Conservation (phyloP, 139 green algal genomes). For the Microglena sp. region DNA sequence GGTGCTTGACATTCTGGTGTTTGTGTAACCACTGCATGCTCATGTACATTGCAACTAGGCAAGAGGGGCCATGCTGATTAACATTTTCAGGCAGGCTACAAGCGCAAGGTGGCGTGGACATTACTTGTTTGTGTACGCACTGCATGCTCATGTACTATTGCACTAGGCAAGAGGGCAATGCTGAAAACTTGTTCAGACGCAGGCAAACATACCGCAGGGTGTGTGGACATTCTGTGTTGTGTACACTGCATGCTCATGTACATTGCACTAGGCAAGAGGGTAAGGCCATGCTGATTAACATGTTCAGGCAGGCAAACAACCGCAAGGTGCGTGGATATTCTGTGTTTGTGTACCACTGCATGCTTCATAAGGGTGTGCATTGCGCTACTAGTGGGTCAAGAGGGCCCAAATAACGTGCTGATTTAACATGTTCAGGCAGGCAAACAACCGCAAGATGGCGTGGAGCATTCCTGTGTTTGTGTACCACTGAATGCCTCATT, state of each 20-base stretch:
- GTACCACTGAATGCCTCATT: constrained; percentile 64
- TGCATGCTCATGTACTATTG: constrained; percentile 73
- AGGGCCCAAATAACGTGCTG: constrained; percentile 62
- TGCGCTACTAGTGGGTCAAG: constrained; percentile 64
- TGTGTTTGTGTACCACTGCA: constrained; percentile 64
- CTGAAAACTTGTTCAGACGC: constrained; percentile 67
- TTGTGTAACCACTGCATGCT: constrained; percentile 62
- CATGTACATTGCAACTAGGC: constrained; percentile 67
- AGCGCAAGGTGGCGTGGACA: constrained; percentile 46
- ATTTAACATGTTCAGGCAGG: constrained; percentile 61
- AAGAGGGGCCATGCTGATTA: constrained; percentile 49
- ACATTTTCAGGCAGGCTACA: constrained; percentile 68
- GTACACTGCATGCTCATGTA: constrained; percentile 80
- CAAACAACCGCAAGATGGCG: constrained; percentile 53
- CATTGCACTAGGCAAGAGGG: constrained; percentile 54
- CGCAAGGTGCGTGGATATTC: too few relatives aligned
- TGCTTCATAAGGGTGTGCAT: constrained; percentile 74
- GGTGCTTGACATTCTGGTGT: too few relatives aligned
- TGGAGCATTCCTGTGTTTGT: constrained; percentile 53
- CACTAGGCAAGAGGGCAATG: constrained; percentile 52
- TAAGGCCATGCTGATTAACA: constrained; percentile 47
- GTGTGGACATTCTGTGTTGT: too few relatives aligned
- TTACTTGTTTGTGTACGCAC: constrained; percentile 62
- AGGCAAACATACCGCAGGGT: constrained; percentile 7
- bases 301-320: constrained; percentile 67